phyloP scores from a whole-genome alignment of 495 filamentous ascomycete species.

The Collariella sp. region DNA sequence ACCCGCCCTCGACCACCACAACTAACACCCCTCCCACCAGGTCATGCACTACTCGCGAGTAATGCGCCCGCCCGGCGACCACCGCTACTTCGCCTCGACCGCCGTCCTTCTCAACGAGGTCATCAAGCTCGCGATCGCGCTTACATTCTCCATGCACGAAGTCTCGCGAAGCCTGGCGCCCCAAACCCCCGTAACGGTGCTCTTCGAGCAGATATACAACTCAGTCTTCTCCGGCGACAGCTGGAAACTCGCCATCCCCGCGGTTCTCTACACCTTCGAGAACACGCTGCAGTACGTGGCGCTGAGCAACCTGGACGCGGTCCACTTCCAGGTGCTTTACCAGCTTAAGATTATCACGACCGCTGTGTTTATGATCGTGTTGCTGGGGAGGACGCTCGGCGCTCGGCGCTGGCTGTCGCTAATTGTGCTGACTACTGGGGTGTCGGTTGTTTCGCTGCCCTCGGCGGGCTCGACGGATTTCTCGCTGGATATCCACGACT shows the following conservation, averaged over 20 bases:
- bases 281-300: constrained; percentile 90
- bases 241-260: constrained; percentile 92
- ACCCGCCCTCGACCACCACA: neutral
- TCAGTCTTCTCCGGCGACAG: constrained; percentile 86
- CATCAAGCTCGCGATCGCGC: constrained; percentile 75
- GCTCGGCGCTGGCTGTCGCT: constrained; percentile 70
- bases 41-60: constrained; percentile 88
- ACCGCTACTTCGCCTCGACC: constrained; percentile 86
- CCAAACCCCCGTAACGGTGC: constrained; percentile 65
- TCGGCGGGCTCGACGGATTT: constrained; percentile 39
- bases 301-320: constrained; percentile 80
- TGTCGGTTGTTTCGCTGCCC: constrained; percentile 81
- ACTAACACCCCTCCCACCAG: constrained; percentile 32
- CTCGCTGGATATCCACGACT: constrained; percentile 45
- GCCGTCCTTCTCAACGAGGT: constrained; percentile 92
- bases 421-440: constrained; percentile 69
- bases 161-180: constrained; percentile 65
- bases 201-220: constrained; percentile 69
- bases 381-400: constrained; percentile 63
- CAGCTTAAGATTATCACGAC: constrained; percentile 90
- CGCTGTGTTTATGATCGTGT: constrained; percentile 73
- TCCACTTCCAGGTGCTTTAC: constrained; percentile 85
- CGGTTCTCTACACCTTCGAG: constrained; percentile 78
- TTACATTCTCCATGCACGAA: constrained; percentile 83
- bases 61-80: constrained; percentile 74